Evolutionary conservation across 2,329 filamentous ascomycete species (phyloP).

Genomic region (Tolypocladium album): DNA sequence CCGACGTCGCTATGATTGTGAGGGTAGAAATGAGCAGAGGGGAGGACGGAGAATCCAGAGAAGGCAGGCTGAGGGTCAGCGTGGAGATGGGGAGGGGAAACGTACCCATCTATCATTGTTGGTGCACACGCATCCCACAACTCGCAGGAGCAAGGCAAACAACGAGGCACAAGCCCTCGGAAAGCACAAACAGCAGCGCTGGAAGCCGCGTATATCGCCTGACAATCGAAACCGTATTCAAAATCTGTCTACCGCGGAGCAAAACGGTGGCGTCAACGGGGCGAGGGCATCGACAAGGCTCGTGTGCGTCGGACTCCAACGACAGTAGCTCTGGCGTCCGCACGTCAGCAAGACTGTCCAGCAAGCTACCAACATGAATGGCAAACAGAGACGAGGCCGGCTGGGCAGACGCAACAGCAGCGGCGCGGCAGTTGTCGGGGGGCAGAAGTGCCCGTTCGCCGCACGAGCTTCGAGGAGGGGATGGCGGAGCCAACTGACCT

Average conservation of each 20-base stretch:
- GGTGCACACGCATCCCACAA: slow-evolving; percentile 8
- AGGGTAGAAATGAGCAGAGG: not conserved
- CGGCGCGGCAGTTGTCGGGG: not conserved
- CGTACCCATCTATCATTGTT: slow-evolving; percentile 33
- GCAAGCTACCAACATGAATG: not conserved
- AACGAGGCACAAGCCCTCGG: not conserved
- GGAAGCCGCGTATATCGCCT: not conserved
- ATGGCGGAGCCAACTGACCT: not conserved
- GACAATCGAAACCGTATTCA: not conserved
- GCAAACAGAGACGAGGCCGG: not conserved
- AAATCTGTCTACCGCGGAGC: not conserved
- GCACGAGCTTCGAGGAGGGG: not conserved
- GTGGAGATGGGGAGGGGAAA: slow-evolving; percentile 19
- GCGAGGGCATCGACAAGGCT: slow-evolving; percentile 5
- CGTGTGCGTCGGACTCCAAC: slow-evolving; percentile 15
- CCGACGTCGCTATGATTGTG: not conserved
- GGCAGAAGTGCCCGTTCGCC: not conserved
- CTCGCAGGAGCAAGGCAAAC: slow-evolving; percentile 10
- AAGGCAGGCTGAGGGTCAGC: slow-evolving; percentile 3
- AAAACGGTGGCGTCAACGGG: slow-evolving; percentile 2
- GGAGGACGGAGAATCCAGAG: slow-evolving; percentile 1
- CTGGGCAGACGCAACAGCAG: not conserved
- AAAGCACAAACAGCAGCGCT: not conserved
- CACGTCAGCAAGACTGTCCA: not conserved
- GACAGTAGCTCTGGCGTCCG: not conserved